Conservation (phyloP, 2,329 filamentous ascomycete genomes). For the Didymella glomerata region DNA sequence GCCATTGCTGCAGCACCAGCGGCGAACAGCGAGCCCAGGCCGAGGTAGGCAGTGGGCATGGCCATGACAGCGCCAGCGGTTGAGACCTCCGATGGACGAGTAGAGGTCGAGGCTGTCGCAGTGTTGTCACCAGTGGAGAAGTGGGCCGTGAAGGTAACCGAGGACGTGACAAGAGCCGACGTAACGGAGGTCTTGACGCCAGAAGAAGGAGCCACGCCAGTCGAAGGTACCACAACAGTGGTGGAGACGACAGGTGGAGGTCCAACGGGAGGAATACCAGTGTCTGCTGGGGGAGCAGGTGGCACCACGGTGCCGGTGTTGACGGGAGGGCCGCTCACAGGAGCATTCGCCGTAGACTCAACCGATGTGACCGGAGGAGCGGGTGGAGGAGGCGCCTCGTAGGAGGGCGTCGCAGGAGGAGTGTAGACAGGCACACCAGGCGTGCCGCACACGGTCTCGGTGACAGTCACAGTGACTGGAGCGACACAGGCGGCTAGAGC, state of each 20-base stretch:
- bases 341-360: conserved; percentile 28
- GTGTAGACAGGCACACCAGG: conserved; percentile 21
- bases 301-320: conserved; percentile 18
- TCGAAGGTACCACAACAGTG: conserved; percentile 3
- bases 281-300: conserved; percentile 19
- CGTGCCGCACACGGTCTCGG: conserved; percentile 35
- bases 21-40: conserved; percentile 34
- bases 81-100: conserved; percentile 20
- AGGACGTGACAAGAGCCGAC: conserved; percentile 16
- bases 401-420: conserved; percentile 23
- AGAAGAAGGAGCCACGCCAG: conserved; percentile 13
- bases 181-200: conserved; percentile 9
- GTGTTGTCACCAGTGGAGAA: conserved; percentile 18
- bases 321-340: conserved; percentile 22
- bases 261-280: conserved; percentile 14
- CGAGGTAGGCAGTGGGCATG: conserved; percentile 29
- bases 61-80: conserved; percentile 32
- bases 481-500: conserved; percentile 26
- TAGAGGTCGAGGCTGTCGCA: conserved; percentile 14
- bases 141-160: conserved; percentile 16
- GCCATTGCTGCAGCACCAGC: conserved; percentile 35
- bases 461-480: conserved; percentile 39
- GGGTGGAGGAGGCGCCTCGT: conserved; percentile 16
- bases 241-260: conserved; percentile 15
- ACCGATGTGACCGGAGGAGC: conserved; percentile 22